Conservation (phyloP, 2,329 filamentous ascomycete genomes). For the Pseudopithomyces maydicus region DNA sequence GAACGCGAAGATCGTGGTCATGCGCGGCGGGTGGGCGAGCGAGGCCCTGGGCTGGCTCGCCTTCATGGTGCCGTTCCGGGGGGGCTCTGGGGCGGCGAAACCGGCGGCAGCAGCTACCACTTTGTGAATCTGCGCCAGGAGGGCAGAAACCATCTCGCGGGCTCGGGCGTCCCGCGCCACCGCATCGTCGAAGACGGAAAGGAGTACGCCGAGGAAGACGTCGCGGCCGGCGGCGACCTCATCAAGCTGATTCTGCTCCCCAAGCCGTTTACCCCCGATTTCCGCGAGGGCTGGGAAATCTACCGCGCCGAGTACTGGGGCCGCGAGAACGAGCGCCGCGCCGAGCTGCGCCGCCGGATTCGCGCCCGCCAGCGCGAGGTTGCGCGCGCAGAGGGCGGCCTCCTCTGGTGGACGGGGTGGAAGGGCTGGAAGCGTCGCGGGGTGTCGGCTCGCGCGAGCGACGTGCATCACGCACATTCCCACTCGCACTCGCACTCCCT, state of each 20-base stretch:
- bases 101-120: constrained; percentile 72
- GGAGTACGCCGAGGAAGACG: constrained; percentile 78
- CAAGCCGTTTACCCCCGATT: constrained; percentile 93
- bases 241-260: constrained; percentile 88
- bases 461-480: constrained; percentile 17
- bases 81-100: constrained; percentile 48
- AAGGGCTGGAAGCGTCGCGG: constrained; percentile 53
- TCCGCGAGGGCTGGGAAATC: constrained; percentile 95
- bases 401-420: constrained; percentile 88
- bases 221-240: constrained; percentile 87
- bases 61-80: constrained; percentile 77
- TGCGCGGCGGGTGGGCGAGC: constrained; percentile 79
- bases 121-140: constrained; percentile 68
- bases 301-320: constrained; percentile 97
- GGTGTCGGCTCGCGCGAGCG: constrained; percentile 28
- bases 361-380: constrained; percentile 70
- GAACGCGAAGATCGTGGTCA: constrained; percentile 95
- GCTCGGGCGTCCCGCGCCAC: constrained; percentile 32
- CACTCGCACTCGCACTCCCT: constrained; percentile 18
- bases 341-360: constrained; percentile 72
- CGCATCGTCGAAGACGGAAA: constrained; percentile 63
- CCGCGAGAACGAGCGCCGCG: constrained; percentile 87
- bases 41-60: constrained; percentile 74
- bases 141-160: constrained; percentile 32
- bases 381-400: constrained; percentile 70